phyloP scores from a whole-genome alignment of 2,329 filamentous ascomycete genomes.

The Talaromyces sp. region DNA sequence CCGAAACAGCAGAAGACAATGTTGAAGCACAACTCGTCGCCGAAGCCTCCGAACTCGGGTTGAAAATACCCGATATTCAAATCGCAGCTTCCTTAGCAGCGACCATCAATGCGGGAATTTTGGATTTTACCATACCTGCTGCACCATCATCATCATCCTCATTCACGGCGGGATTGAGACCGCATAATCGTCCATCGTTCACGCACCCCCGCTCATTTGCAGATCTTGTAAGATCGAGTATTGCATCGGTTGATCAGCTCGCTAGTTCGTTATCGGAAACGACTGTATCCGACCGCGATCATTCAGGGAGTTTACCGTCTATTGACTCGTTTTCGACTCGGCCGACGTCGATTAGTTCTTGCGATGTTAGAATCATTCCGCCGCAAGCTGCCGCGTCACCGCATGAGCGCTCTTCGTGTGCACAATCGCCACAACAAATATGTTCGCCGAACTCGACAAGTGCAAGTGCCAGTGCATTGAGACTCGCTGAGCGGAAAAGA shows the following conservation, averaged over 20 bases:
- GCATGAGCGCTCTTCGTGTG: not conserved
- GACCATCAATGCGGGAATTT: slow-evolving; percentile 34
- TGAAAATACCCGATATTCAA: slow-evolving; percentile 33
- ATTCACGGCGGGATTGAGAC: not conserved
- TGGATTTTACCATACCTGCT: slow-evolving; percentile 24
- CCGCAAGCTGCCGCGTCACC: slow-evolving; percentile 13
- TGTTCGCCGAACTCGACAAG: slow-evolving; percentile 22
- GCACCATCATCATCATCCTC: slow-evolving; percentile 25
- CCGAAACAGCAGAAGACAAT: slow-evolving; percentile 36
- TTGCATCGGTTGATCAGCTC: slow-evolving; percentile 28
- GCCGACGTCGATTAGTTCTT: slow-evolving; percentile 39
- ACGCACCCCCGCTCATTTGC: slow-evolving; percentile 29
- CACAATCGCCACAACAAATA: not conserved
- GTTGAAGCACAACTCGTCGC: slow-evolving; percentile 36
- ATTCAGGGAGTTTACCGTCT: slow-evolving; percentile 36
- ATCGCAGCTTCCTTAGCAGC: slow-evolving; percentile 34
- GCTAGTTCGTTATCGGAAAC: slow-evolving; percentile 32
- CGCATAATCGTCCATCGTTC: slow-evolving; percentile 23
- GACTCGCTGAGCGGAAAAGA: slow-evolving; percentile 27
- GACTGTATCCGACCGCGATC: slow-evolving; percentile 29
- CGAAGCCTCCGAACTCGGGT: slow-evolving; percentile 38
- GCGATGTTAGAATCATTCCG: slow-evolving; percentile 26
- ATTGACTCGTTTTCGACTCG: slow-evolving; percentile 38
- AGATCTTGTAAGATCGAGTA: slow-evolving; percentile 28
- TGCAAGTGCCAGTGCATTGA: slow-evolving; percentile 26